Percentiles rank a stretch among this genome's conserved stretches.
phyloP scores from a whole-genome alignment of 1,139 yeast species.

The Candida pseudoviswanathii region DNA sequence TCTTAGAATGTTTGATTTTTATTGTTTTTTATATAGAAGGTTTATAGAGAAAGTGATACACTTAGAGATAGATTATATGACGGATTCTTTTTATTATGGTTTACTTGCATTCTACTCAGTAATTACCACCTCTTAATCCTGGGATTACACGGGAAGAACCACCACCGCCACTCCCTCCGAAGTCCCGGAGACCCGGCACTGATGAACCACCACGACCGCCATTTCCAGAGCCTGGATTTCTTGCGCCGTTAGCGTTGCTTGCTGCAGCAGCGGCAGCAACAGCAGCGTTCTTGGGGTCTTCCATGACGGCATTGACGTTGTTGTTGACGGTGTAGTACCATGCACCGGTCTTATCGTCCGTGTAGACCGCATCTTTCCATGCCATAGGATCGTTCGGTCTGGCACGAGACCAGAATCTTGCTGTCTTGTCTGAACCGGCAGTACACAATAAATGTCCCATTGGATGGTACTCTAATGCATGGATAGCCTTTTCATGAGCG shows the following conservation, averaged over 20 bases:
- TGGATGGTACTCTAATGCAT: slow-evolving; percentile 90
- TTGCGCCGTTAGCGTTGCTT: neutral
- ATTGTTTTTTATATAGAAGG: neutral
- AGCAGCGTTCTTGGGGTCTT: slow-evolving; percentile 24
- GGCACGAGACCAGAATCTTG: slow-evolving; percentile 94
- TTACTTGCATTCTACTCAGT: neutral
- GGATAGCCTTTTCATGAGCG: slow-evolving; percentile 94
- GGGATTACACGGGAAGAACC: slow-evolving; percentile 6
- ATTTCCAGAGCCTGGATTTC: neutral
- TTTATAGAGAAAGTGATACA: slow-evolving; percentile 5
- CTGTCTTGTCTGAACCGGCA: slow-evolving; percentile 91
- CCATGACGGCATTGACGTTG: slow-evolving; percentile 60
- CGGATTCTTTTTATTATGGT: neutral
- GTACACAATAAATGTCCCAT: slow-evolving; percentile 88
- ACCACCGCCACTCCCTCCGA: neutral
- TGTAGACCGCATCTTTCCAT: slow-evolving; percentile 74
- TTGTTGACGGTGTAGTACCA: slow-evolving; percentile 74
- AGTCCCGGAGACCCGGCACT: neutral
- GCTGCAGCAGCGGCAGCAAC: neutral
- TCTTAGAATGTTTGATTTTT: neutral
- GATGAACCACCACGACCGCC: neutral
- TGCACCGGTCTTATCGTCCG: slow-evolving; percentile 69
- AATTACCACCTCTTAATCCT: slow-evolving; percentile 8
- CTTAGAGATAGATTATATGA: neutral
- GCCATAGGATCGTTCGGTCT: slow-evolving; percentile 88